Base-by-base conservation (phyloP, 495 filamentous ascomycete genomes). In the Penicillium desertorum region DNA sequence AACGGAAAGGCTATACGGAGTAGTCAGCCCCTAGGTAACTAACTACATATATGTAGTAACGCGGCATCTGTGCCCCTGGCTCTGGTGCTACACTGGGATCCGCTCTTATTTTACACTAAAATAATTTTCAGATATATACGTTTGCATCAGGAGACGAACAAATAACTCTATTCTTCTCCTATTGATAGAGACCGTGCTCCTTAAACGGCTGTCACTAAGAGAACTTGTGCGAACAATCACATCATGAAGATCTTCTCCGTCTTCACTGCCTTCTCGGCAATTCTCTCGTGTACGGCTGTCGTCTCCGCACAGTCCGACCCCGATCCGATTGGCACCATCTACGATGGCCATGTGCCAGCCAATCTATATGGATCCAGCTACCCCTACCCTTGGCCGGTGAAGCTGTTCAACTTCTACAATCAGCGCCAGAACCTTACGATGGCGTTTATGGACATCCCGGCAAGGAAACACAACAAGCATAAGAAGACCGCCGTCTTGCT, bases 391-490 rank as follows among this genome's bases (percentile, higher is more conserved):
- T 60, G 58, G 58, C 58, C 45, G 16, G 57, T 59, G 44, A 59
- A 59, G 51, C 51, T 55, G n/a, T 59, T 44, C 51, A 59, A 59
- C 20, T 59, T 59, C 27, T 59, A 43, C 57, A 59, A 59, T 22
- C 57, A 59, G 36, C 57, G 51, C 19, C 57, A 59, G 36, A 60
- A 60, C 1, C 58, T 60, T 16, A 37, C 45, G 14, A 60, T 60
- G 58, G 58, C 58, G 3, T 60, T 60, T 14, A 60, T 60, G 58
- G 58, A 60, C 32, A 41, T 60, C 9, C 37, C 53, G n/a, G 16
- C 54, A 6, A 48, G 8, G 14, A 41, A 48, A 7, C 11, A 25
- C 2, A 7, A 39, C 32, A 36, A 51, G 14, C n/a, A 25, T 51
- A 25, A 27, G 3, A 45, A 54, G 53, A 45, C 42, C 16, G 45